Conservation (phyloP, 495 filamentous ascomycete species). For the Aspergillus mulundensis region DNA sequence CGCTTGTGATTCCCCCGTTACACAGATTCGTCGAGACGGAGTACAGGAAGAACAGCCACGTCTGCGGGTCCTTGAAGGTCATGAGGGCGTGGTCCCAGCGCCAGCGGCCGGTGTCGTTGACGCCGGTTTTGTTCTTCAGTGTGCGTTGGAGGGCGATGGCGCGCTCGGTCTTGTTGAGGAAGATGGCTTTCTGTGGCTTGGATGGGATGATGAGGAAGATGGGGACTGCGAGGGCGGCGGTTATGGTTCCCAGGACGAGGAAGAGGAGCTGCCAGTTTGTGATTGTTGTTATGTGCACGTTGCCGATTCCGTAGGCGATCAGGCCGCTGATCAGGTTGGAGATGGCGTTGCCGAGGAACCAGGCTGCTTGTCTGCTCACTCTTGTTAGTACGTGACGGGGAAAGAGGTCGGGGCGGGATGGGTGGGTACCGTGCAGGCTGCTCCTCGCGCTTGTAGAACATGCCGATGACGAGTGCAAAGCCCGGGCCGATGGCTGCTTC, state of each 20-base stretch:
- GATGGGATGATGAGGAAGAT: constrained; percentile 48
- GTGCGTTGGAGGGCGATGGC: constrained; percentile 54
- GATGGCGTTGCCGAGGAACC: constrained; percentile 37
- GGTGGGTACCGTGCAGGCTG: constrained; percentile 47
- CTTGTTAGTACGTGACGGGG: constrained; percentile 18
- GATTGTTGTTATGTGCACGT: constrained; percentile 40
- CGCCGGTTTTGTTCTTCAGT: constrained; percentile 54
- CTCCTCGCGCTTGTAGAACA: constrained; percentile 52
- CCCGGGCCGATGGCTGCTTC: constrained; percentile 56
- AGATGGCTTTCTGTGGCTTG: constrained; percentile 42
- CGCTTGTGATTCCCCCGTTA: constrained; percentile 43
- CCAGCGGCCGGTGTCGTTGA: constrained; percentile 55
- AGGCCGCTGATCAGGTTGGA: constrained; percentile 50
- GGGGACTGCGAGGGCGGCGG: constrained; percentile 32
- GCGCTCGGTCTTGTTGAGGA: constrained; percentile 43
- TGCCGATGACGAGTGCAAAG: constrained; percentile 51
- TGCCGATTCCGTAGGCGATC: constrained; percentile 53
- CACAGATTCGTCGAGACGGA: constrained; percentile 39
- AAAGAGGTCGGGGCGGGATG: not conserved
- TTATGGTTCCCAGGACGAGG: constrained; percentile 38
- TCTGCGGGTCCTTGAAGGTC: constrained; percentile 50
- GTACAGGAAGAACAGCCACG: constrained; percentile 40
- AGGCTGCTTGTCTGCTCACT: constrained; percentile 31
- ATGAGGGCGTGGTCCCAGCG: constrained; percentile 52
- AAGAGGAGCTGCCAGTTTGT: constrained; percentile 43